Conservation (phyloP, 176 grass and related monocot species). For the Lolium perenne region DNA sequence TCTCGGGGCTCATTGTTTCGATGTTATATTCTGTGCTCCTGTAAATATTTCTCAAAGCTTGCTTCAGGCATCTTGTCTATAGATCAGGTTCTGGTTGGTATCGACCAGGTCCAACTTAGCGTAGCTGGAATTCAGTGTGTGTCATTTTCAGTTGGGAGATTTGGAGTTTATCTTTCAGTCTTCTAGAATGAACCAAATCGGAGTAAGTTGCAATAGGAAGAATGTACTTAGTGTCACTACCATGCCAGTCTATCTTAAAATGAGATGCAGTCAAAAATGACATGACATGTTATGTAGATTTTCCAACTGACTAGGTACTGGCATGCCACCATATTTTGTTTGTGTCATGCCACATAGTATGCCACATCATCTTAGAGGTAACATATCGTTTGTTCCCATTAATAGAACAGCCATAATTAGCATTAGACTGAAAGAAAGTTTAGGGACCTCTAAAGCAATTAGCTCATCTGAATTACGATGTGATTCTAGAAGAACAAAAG, state of each 20-base stretch:
- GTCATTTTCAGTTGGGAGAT: slow-evolving; percentile 3
- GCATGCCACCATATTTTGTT: neutral
- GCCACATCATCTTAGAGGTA: neutral
- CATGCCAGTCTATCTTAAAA: neutral
- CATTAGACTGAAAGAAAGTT: neutral
- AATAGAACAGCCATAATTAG: neutral
- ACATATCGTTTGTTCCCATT: neutral
- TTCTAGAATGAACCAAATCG: neutral
- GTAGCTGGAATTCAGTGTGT: neutral
- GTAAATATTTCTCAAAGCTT: neutral
- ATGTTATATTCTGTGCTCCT: neutral
- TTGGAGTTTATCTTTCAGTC: neutral
- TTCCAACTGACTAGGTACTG: neutral
- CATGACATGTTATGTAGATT: neutral
- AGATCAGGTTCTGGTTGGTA: neutral
- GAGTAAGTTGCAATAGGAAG: neutral
- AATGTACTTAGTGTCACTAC: neutral
- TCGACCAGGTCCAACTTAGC: neutral
- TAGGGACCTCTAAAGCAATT: slow-evolving; percentile 1
- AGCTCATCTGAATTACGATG: neutral
- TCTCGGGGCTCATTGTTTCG: neutral
- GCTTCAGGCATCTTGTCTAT: neutral
- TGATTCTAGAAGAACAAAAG: slow-evolving; percentile 14
- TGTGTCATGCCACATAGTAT: neutral
- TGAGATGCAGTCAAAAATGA: neutral